Conservation (phyloP, 306 rosid species). For the Vigna nakashimae region DNA sequence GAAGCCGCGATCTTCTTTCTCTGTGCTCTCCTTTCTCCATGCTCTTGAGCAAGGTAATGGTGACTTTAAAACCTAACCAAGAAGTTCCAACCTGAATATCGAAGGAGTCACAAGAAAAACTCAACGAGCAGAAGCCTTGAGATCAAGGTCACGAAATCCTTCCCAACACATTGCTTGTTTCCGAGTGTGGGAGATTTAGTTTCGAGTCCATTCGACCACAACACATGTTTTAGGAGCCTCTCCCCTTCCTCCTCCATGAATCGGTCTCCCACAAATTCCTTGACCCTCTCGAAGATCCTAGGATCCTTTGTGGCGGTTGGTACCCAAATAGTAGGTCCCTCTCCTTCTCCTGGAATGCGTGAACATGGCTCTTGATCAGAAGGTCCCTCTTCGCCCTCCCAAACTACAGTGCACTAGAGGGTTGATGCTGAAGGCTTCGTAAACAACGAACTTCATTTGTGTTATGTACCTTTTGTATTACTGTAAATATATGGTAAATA, state of each 20-base stretch:
- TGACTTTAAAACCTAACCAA: constrained; percentile 69
- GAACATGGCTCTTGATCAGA: constrained; percentile 52
- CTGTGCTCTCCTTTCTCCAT: no score
- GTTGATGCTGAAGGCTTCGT: constrained; percentile 75
- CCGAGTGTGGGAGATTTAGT: constrained; percentile 51
- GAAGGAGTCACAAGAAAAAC: constrained; percentile 77
- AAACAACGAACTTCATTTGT: constrained; percentile 70
- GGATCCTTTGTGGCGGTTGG: constrained; percentile 95
- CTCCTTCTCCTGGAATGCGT: constrained; percentile 56
- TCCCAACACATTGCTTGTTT: constrained; percentile 89
- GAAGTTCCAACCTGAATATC: constrained; percentile 73
- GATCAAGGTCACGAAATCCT: constrained; percentile 67
- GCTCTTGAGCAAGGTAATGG: constrained; percentile 76
- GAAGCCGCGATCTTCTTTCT: no score
- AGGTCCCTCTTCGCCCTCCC: constrained; percentile 72
- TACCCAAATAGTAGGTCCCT: constrained; percentile 85
- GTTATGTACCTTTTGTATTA: no score
- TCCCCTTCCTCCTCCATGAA: constrained; percentile 87
- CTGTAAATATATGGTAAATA: background rate
- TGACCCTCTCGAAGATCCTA: constrained; percentile 62
- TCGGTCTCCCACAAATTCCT: constrained; percentile 78
- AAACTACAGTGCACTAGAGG: constrained; percentile 80
- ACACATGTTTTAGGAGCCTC: constrained; percentile 72
- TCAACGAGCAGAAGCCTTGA: constrained; percentile 77
- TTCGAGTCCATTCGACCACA: constrained; percentile 94